Base-by-base conservation (phyloP, 2,329 filamentous ascomycete genomes). In the Microcyclospora pomicola region DNA sequence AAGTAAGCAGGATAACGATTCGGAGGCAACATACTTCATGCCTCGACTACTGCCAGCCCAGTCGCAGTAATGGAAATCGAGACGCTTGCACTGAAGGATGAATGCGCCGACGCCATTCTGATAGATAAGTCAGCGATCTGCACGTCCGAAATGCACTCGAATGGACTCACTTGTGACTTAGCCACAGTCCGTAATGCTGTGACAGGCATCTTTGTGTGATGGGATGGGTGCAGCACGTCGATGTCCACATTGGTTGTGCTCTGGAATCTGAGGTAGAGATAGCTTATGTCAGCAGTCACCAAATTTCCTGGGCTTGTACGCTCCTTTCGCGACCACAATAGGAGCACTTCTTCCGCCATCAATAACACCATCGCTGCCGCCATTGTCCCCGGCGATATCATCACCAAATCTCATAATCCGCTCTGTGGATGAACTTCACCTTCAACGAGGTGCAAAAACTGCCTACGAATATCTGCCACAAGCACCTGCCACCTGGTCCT, bases 61-160 rank as follows among this genome's bases (percentile, higher is more conserved):
- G 71, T 96, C 86, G 69, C 91, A 96, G 69, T 94, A 98, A 67
- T 93, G 83, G 58, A 98, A 84, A 61, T 94, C 84, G 61, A 98
- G 70, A 58, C 80, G 82, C 71, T 85, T 93, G 77, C 91, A 98
- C 69, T 94, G 88, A 41, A 95, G 75, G 63, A 98, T 84, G 69
- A 96, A 96, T 59, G 87, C 83, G 55, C 88, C 88, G 50, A 96
- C 72, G 71, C 91, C 91, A 68, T 98, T 96, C 87, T 96, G 54
- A 5, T 39, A 14, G 14, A 34, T 9, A 1, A 49, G 41, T 46
- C 12, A 52, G 42, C 33, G 10, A n/a, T 35, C 14, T 33, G 13
- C 3, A 34, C 15, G 11, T 31, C 16, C 7, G 12, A 14, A 14
- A 33, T 16, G 11, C 28, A 19, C 9, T 27, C 15, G 14, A 14